Percentiles rank a stretch among this genome's conserved stretches.
These are phyloP conservation scores for Phytophthora idaei DNA, from an alignment of 352 stramenopile genomes.

Conservation along the genomic window DNA sequence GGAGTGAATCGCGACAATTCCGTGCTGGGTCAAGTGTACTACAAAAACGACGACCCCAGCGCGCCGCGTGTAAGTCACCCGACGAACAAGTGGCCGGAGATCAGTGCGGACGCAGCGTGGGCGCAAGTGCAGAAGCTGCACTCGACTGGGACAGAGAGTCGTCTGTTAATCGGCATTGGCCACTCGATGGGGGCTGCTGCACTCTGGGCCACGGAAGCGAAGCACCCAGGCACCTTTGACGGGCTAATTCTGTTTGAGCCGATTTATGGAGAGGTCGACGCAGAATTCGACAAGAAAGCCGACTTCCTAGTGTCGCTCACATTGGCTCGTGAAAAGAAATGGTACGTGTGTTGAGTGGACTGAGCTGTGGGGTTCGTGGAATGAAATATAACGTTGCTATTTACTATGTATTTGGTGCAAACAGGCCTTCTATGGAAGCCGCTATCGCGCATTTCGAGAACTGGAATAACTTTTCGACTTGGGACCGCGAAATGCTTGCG, in stretches of 20 bases:
- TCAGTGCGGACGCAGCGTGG: constrained; percentile 22
- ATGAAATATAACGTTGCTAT: not conserved
- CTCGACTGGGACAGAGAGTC: not conserved
- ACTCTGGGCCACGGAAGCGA: constrained; percentile 46
- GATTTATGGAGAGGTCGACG: constrained; percentile 36
- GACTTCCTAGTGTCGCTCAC: constrained; percentile 47
- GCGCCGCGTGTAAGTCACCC: constrained; percentile 29
- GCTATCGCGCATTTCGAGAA: constrained; percentile 34
- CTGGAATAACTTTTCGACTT: constrained; percentile 47
- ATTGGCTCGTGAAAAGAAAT: constrained; percentile 42
- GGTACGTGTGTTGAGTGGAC: constrained; percentile 19
- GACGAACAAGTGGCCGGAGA: constrained; percentile 33
- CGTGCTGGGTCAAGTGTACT: constrained; percentile 23
- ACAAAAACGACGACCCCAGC: constrained; percentile 24
- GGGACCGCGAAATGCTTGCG: constrained; percentile 44
- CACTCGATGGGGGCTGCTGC: constrained; percentile 53
- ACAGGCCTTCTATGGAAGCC: constrained; percentile 30
- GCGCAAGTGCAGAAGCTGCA: constrained; percentile 26
- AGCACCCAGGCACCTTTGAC: constrained; percentile 51
- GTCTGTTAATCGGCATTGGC: constrained; percentile 41
- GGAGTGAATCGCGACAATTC: constrained; percentile 34
- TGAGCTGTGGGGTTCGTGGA: not conserved
- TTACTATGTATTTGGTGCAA: not conserved
- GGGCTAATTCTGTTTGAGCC: constrained; percentile 54
- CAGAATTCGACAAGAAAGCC: constrained; percentile 16